Evolutionary conservation across 2,329 filamentous ascomycete genomes (phyloP).

Genomic region (Chaetomium strumarium): DNA sequence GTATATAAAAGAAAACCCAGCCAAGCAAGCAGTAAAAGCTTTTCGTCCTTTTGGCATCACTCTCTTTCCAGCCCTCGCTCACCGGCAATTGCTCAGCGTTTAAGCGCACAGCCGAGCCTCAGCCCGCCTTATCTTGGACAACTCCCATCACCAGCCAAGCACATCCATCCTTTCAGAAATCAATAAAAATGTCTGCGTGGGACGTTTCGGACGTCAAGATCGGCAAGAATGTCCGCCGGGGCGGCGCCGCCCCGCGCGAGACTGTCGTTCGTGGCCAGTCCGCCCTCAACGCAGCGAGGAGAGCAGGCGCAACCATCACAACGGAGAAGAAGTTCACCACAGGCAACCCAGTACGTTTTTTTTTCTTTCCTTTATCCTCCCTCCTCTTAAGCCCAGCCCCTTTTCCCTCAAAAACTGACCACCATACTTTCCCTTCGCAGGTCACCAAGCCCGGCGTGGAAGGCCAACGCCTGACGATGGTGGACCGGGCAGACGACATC

Average conservation of each 20-base stretch:
- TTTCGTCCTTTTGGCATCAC: neutral
- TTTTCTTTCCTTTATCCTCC: neutral
- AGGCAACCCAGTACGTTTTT: slow-evolving; percentile 67
- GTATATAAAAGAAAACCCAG: neutral
- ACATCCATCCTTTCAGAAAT: slow-evolving; percentile 22
- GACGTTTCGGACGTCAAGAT: slow-evolving; percentile 83
- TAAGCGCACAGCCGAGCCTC: neutral
- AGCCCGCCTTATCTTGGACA: neutral
- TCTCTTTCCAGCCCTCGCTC: neutral
- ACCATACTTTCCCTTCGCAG: slow-evolving; percentile 27
- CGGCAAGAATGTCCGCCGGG: slow-evolving; percentile 73
- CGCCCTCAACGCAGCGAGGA: slow-evolving; percentile 83
- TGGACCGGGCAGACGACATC: slow-evolving; percentile 95
- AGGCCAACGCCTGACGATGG: slow-evolving; percentile 94
- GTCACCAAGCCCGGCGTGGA: slow-evolving; percentile 55
- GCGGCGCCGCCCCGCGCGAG: slow-evolving; percentile 65
- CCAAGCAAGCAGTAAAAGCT: neutral
- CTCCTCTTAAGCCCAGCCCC: no score
- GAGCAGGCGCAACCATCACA: slow-evolving; percentile 65
- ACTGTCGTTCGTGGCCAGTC: slow-evolving; percentile 80
- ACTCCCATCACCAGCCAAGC: neutral
- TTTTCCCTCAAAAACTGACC: neutral
- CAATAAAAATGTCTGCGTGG: slow-evolving; percentile 67
- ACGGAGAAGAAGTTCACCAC: slow-evolving; percentile 88
- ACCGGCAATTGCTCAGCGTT: slow-evolving; percentile 1